Evolutionary conservation across 1,139 yeast species (phyloP), one percentile per base, ranked within the genome.

Genomic region (Debaryomyces singareniensis): DNA sequence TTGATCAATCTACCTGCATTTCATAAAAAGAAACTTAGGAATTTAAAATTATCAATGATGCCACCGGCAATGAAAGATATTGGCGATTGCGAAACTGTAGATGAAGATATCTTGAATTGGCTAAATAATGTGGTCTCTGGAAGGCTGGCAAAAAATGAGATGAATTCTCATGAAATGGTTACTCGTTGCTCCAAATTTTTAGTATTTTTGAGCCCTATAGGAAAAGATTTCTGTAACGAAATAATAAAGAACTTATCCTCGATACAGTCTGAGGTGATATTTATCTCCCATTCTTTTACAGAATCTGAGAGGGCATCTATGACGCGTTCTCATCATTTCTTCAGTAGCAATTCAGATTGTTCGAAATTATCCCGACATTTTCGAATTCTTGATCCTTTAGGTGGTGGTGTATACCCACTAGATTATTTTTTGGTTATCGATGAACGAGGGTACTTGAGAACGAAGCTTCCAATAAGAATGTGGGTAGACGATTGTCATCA

Each of bases 361-460:
- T 20, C 29, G 9, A 15, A 28, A 12, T 40, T 65, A 7, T 44
- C 67, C 2, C 44, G 48, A 14, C 45, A 49, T 11, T 51, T 61
- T 27, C 38, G 48, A 13, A 37, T 68, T 5, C 36, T 58, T 21
- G 71, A 70, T 40, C 78, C 78, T 0, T 38, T 70, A 14, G 76
- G 77, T 6, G 77, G 76, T 7, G 76, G 73, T 0, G 29, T 49
- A n/a, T 71, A 64, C 40, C 75, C 77, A 0, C 41, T 68, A 22
- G 64, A 68, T 27, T 55, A 60, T 30, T 44, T 71, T 25, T 32
- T 67, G 5, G 39, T 69, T 1, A 47, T 64, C 16, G 61, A 60
- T 33, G 24, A 31, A 4, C 26, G 43, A 3, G 51, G 56, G 25
- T 29, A 35, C 5, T 38, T 57, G 2, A 35, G 58, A 27, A 47